Base-by-base conservation (phyloP, 768 basidiomycete species). In the Amanita phalloides region DNA sequence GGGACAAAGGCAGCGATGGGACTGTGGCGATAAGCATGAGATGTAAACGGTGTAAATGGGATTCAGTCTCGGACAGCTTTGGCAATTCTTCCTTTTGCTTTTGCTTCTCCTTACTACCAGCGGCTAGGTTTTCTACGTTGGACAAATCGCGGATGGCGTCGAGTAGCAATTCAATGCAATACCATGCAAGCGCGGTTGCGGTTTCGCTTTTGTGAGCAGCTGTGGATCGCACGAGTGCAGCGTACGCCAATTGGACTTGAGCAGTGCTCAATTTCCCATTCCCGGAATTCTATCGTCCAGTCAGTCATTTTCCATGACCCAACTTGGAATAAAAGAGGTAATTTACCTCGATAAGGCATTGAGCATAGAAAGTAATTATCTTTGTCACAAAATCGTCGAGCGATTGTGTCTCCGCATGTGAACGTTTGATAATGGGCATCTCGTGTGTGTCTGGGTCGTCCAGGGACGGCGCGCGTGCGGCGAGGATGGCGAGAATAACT, bases 171-270 rank as follows among this genome's bases (percentile, higher is more conserved):
- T 76, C 74, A 53, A 90, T 67, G 65, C 82, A 86, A 59, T 82
- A 75, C 79, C 83, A 85, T 3, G 80, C 79, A n/a, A 87, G 71
- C 0, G 75, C 67, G 53, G 58, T 56, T 36, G 36, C 50, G 6
- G 3, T 20, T 23, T 30, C n/a, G 8, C 26, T 14, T 20, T 55
- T 38, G 36, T 58, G 46, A 11, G 51, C 42, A 5, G 60, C 33
- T 0, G 86, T 84, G 50, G 79, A 76, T 54, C 75, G 69, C 23
- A 88, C 79, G 10, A 91, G 71, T 6, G 84, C 76, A n/a, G 83
- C 71, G 60, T 78, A 90, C 5, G 91, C 89, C 37, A 90, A 72
- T 26, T 83, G 68, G 6, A 92, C 72, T 60, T 92, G 91, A 0
- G 71, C 51, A 0, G 75, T 76, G 53, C 71, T 84, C 11, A 93